Base-by-base conservation (phyloP, 2,329 filamentous ascomycete species). In the Aplosporella prunicola region DNA sequence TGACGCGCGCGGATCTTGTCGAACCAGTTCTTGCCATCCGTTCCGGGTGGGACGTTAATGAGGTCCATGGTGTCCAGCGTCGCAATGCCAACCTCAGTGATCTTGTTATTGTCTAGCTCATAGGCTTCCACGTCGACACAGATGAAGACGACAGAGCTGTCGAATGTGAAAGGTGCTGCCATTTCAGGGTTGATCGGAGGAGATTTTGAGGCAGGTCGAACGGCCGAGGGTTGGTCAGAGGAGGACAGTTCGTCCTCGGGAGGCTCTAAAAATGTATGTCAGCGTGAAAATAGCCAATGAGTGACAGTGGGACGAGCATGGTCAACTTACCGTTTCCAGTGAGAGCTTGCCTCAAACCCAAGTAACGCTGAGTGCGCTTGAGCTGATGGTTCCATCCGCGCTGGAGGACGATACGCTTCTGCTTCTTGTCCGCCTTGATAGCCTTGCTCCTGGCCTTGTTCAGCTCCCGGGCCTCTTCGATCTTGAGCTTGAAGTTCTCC, bases 41-140 rank as follows among this genome's bases (percentile, higher is more conserved):
- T 49, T 1, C 83, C 83, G 3, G 83, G 82, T 0, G 73, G 50
- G 1, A 77, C 43, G 6, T 57, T 61, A 1, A 60, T 49, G 15
- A 86, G 57, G 34, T 75, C 68, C 14, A 62, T 56, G 1, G 82
- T 87, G 54, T 96, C 87, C 0, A 96, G 67, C 3, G 80, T 78
- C 1, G 85, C 80, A 26, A 98, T 67, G 1, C 91, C 91, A 25
- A 98, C 69, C 57, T 98, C 91, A 0, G 88, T 93, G 41, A 96
- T 71, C 9, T 74, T 65, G 22, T 69, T 64, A 9, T 76, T 72
- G 29, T 74, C 66, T 15, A 63, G 61, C 56, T 98, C 91, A 41
- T 79, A 84, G 1, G 80, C 78, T 58, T 98, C 91, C 20, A 91
- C 66, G 49, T 98, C 91, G 29, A 96, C 67, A 44, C 74, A 77